Conservation (phyloP, 2,329 filamentous ascomycete genomes). For the Colletotrichum acutatum region DNA sequence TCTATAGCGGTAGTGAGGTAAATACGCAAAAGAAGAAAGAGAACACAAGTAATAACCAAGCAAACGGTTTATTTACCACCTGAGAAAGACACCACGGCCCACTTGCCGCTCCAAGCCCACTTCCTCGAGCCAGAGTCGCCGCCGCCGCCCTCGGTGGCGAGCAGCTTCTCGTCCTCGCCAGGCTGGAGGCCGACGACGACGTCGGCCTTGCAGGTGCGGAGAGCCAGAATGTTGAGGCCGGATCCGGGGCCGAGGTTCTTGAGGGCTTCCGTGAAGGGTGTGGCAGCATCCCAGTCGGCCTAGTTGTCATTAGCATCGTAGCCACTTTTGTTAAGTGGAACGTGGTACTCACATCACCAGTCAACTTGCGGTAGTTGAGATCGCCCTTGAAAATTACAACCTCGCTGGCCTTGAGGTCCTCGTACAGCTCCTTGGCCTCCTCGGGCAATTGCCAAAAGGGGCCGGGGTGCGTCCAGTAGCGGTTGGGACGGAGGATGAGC, state of each 20-base stretch:
- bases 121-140: conserved; percentile 77
- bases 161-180: conserved; percentile 86
- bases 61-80: conserved; percentile 30
- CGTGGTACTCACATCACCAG: conserved; percentile 76
- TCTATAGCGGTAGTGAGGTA: background rate
- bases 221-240: conserved; percentile 84
- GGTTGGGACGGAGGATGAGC: conserved; percentile 83
- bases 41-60: background rate
- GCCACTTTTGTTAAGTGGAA: too few relatives aligned
- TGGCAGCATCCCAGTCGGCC: conserved; percentile 87
- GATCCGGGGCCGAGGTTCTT: conserved; percentile 86
- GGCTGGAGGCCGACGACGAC: conserved; percentile 88
- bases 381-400: conserved; percentile 98
- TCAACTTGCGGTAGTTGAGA: conserved; percentile 94
- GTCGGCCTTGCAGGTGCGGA: conserved; percentile 96
- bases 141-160: conserved; percentile 73
- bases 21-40: background rate
- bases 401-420: conserved; percentile 85
- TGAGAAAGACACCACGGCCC: conserved; percentile 90
- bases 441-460: conserved; percentile 89
- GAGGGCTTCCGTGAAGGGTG: conserved; percentile 84
- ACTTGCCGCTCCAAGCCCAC: conserved; percentile 97
- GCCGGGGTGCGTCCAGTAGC: conserved; percentile 90
- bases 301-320: conserved; percentile 45
- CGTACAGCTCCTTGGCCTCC: conserved; percentile 72